Conservation (phyloP, 2,329 filamentous ascomycete species). For the Aspergillus sp. region DNA sequence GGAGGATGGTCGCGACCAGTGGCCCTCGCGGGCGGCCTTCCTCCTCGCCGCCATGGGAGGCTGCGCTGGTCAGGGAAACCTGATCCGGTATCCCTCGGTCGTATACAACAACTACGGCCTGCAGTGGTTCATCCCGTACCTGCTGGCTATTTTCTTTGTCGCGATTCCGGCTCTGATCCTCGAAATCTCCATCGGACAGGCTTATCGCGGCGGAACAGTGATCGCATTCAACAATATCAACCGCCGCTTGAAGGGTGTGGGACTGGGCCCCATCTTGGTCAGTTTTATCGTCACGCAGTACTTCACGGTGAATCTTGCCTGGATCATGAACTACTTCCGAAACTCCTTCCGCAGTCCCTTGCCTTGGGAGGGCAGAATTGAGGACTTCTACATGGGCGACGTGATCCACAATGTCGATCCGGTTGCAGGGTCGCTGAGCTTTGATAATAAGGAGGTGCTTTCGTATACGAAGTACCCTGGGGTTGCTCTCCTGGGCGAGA, state of each 20-base stretch:
- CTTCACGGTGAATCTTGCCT: slow-evolving; percentile 57
- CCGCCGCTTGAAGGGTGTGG: slow-evolving; percentile 54
- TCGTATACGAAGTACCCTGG: slow-evolving; percentile 51
- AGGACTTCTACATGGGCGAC: slow-evolving; percentile 54
- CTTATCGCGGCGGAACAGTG: slow-evolving; percentile 56
- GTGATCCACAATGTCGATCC: slow-evolving; percentile 52
- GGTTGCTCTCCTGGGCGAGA: slow-evolving; percentile 53
- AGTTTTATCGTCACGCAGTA: slow-evolving; percentile 58
- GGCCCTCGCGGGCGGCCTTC: slow-evolving; percentile 57
- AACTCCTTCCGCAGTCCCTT: slow-evolving; percentile 56
- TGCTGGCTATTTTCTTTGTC: slow-evolving; percentile 56
- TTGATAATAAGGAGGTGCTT: slow-evolving; percentile 40
- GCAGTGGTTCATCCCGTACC: slow-evolving; percentile 61
- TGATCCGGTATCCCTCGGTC: slow-evolving; percentile 58
- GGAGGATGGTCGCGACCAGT: slow-evolving; percentile 52
- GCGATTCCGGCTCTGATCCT: slow-evolving; percentile 58
- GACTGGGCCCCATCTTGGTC: slow-evolving; percentile 54
- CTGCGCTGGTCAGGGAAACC: slow-evolving; percentile 58
- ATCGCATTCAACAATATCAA: slow-evolving; percentile 57
- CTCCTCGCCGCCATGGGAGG: slow-evolving; percentile 60
- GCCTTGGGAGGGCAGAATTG: slow-evolving; percentile 53
- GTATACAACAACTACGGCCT: slow-evolving; percentile 61
- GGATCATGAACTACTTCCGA: slow-evolving; percentile 61
- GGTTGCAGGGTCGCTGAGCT: slow-evolving; percentile 39
- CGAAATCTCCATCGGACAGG: slow-evolving; percentile 54